Evolutionary conservation across 129 eudicot genomes (phyloP).

Genomic region (sunflower (Helianthus annuus)): HanXRQr2.0-SUNRISE NC_035434.2:25781837-25782336

Average conservation of each 20-base stretch:
- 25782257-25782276: conserved; percentile 85
- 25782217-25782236: background rate
- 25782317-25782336: conserved; percentile 49
- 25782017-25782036: background rate
- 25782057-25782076: conserved; percentile 92
- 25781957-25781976: background rate
- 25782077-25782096: conserved; percentile 78
- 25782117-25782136: conserved; percentile 46
- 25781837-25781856: conserved; percentile 39
- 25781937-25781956: background rate
- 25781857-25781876: conserved; percentile 74
- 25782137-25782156: conserved; percentile 42
- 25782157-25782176: conserved; percentile 46
- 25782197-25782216: background rate
- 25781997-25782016: background rate
- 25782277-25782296: conserved; percentile 44
- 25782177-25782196: conserved; percentile 7
- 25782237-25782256: background rate
- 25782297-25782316: conserved; percentile 44
- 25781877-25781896: background rate
- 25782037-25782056: conserved; percentile 3
- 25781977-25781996: background rate
- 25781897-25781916: background rate
- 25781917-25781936: no score
- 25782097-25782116: conserved; percentile 55